These are phyloP conservation scores for Gaultheria prostrata DNA, from an alignment of 148 eudicot genomes.

Conservation along the genomic window DNA sequence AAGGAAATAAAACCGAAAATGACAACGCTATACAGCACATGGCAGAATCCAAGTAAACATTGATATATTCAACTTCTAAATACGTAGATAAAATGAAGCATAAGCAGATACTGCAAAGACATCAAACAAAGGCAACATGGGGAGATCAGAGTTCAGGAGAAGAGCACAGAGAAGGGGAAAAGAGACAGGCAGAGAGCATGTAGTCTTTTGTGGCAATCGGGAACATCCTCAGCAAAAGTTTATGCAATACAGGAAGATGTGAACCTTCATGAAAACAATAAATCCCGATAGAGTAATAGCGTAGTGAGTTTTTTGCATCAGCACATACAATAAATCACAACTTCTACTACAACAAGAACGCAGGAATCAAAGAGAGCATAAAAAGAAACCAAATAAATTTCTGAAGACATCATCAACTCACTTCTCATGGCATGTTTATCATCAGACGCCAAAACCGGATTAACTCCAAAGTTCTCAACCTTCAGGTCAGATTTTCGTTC, in stretches of 20 bases:
- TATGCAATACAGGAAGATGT: background rate
- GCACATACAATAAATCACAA: background rate
- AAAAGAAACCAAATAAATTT: background rate
- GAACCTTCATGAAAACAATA: background rate
- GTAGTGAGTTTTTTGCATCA: background rate
- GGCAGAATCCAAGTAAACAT: conserved; percentile 11
- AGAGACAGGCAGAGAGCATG: background rate
- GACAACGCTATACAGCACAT: background rate
- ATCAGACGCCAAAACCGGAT: conserved; percentile 36
- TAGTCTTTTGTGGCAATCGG: background rate
- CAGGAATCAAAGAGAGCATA: background rate
- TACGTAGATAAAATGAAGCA: background rate
- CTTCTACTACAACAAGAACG: background rate
- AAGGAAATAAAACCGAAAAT: background rate
- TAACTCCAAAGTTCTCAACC: conserved; percentile 56
- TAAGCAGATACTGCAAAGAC: background rate
- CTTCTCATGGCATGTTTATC: conserved; percentile 78
- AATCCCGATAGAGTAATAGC: background rate
- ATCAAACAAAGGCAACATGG: background rate
- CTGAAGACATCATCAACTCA: conserved; percentile 35
- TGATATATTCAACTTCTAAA: background rate
- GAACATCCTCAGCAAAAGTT: background rate
- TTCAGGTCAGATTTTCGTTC: conserved; percentile 62
- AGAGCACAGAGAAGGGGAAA: background rate
- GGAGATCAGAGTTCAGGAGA: background rate